Evolutionary conservation across 768 basidiomycete species (phyloP).

Genomic region (Boletus speciosus): DNA sequence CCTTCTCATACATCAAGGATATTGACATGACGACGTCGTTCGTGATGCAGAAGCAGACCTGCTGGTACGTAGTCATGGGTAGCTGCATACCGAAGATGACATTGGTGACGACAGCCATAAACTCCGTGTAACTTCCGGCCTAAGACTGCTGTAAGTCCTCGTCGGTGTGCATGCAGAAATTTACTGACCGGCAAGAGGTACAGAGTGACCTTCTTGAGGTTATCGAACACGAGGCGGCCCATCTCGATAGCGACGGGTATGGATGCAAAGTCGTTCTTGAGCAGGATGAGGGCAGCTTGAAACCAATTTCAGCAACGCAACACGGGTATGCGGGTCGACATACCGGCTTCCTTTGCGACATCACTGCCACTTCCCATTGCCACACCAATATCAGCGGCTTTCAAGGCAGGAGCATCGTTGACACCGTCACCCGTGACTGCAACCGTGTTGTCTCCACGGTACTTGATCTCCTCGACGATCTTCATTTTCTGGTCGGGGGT

Average conservation of each 20-base stretch:
- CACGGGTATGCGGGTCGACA: constrained; percentile 1
- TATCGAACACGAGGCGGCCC: constrained; percentile 58
- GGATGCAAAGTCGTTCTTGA: constrained; percentile 56
- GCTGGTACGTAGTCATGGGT: constrained; percentile 51
- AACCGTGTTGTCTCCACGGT: constrained; percentile 44
- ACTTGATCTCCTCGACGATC: constrained; percentile 54
- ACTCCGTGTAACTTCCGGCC: constrained; percentile 55
- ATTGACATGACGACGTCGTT: constrained; percentile 52
- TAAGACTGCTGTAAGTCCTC: constrained; percentile 12
- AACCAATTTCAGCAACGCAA: neutral
- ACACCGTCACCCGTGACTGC: constrained; percentile 58
- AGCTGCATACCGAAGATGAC: constrained; percentile 60
- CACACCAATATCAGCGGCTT: constrained; percentile 54
- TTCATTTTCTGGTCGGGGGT: constrained; percentile 56
- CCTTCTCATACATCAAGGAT: constrained; percentile 48
- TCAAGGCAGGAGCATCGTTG: constrained; percentile 50
- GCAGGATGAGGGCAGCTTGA: constrained; percentile 43
- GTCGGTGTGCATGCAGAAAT: neutral
- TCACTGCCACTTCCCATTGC: constrained; percentile 48
- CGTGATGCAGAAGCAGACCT: constrained; percentile 51
- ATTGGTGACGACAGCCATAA: constrained; percentile 54
- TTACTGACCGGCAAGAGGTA: constrained; percentile 40
- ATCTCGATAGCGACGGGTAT: constrained; percentile 57
- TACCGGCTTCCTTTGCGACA: constrained; percentile 53
- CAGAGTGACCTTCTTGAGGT: constrained; percentile 48